These are phyloP conservation scores for Nannochloris sp. DNA, from an alignment of 139 green algal genomes.

Conservation along the genomic window DNA sequence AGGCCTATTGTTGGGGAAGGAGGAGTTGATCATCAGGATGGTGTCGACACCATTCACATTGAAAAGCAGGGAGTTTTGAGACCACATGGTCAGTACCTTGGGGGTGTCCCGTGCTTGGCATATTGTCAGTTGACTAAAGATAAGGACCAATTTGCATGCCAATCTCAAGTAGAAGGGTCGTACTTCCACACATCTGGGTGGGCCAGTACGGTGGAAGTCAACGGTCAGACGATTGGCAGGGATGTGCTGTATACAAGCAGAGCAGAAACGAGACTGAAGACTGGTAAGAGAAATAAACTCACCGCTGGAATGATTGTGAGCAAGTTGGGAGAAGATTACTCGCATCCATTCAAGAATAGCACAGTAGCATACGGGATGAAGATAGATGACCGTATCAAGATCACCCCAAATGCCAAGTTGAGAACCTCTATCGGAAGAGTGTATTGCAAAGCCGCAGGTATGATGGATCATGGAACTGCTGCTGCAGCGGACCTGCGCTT, in stretches of 20 bases:
- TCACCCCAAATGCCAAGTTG: slow-evolving; percentile 33
- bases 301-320: slow-evolving; percentile 25
- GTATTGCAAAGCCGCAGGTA: slow-evolving; percentile 18
- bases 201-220: slow-evolving; percentile 44
- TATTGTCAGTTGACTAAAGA: slow-evolving; percentile 66
- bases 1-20: slow-evolving; percentile 43
- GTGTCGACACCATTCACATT: slow-evolving; percentile 54
- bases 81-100: slow-evolving; percentile 23
- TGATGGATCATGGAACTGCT: slow-evolving; percentile 21
- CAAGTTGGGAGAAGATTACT: slow-evolving; percentile 40
- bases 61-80: slow-evolving; percentile 49
- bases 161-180: slow-evolving; percentile 44
- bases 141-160: slow-evolving; percentile 50
- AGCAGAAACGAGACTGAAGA: slow-evolving; percentile 49
- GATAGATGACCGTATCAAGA: slow-evolving; percentile 38
- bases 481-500: slow-evolving; percentile 24
- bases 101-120: slow-evolving; percentile 25
- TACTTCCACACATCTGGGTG: slow-evolving; percentile 36
- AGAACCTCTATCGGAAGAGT: slow-evolving; percentile 18
- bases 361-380: slow-evolving; percentile 38
- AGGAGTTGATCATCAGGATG: slow-evolving; percentile 66
- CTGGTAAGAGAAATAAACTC: slow-evolving; percentile 24
- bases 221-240: slow-evolving; percentile 51
- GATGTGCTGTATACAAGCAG: slow-evolving; percentile 61
- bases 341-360: slow-evolving; percentile 24